These are phyloP conservation scores for Leccinum aurantiacum DNA, from an alignment of 768 basidiomycete species.

Conservation along the genomic window DNA sequence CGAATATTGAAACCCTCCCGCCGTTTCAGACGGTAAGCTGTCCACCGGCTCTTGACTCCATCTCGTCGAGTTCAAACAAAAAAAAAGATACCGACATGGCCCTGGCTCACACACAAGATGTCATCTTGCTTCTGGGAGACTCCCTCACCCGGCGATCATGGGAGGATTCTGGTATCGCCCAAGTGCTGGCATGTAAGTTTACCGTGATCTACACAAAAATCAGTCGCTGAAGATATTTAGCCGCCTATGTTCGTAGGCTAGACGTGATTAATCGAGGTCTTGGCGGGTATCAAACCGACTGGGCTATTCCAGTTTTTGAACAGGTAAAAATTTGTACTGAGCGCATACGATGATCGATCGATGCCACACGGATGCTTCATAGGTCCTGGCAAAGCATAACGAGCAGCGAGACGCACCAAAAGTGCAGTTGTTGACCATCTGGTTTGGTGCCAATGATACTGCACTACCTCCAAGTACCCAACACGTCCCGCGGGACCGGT, in stretches of 20 bases:
- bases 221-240: constrained; percentile 38
- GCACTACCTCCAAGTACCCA: constrained; percentile 65
- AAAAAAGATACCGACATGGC: constrained; percentile 40
- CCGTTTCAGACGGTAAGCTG: no score
- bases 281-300: constrained; percentile 83
- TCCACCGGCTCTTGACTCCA: neutral
- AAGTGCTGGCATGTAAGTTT: constrained; percentile 52
- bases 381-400: constrained; percentile 60
- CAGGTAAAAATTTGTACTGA: constrained; percentile 44
- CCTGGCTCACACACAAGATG: constrained; percentile 55
- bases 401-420: constrained; percentile 51
- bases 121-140: constrained; percentile 77
- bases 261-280: constrained; percentile 88
- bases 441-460: constrained; percentile 92
- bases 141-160: constrained; percentile 75
- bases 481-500: constrained; percentile 71
- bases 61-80: neutral
- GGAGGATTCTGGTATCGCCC: constrained; percentile 61
- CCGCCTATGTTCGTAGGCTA: constrained; percentile 73
- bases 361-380: neutral
- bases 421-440: constrained; percentile 76
- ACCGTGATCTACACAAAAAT: neutral
- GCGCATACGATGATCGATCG: neutral
- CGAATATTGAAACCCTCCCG: no score
- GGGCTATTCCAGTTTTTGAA: constrained; percentile 78